These are phyloP conservation scores for Bjerkandera adusta DNA, from an alignment of 1,284 basidiomycete genomes.

Conservation along the genomic window DNA sequence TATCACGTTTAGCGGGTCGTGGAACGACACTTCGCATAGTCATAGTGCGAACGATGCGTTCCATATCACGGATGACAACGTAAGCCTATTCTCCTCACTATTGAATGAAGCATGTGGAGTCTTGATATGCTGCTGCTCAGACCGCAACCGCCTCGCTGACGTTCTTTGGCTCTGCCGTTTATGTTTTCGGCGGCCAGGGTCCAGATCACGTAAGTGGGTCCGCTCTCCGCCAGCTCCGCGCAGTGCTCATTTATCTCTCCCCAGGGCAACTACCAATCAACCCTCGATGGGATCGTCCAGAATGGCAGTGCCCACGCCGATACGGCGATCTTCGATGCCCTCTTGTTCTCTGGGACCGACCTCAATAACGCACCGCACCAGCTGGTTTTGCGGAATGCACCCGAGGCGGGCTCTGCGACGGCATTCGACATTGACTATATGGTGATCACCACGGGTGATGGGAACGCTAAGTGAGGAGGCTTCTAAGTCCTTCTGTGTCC, in stretches of 20 bases:
- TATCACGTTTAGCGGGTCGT: no score
- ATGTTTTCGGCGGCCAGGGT: neutral
- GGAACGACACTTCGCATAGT: no score
- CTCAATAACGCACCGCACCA: neutral
- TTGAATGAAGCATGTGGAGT: no score
- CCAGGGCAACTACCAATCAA: neutral
- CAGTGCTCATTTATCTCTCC: neutral
- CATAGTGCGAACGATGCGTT: no score
- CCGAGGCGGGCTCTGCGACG: neutral
- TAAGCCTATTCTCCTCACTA: no score
- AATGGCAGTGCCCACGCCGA: neutral
- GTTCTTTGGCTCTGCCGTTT: slow-evolving; percentile 1
- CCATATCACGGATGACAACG: no score
- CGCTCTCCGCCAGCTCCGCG: neutral
- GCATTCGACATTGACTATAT: neutral
- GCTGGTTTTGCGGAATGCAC: neutral
- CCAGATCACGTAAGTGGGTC: neutral
- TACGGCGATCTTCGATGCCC: neutral
- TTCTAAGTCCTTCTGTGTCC: neutral
- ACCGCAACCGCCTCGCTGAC: neutral
- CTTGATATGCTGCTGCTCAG: no score
- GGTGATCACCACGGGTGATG: neutral
- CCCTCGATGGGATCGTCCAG: neutral
- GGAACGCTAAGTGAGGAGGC: neutral
- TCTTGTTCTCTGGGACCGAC: neutral